Base-by-base conservation (phyloP, 805 yeast species). In the Starmera quercuum region DNA sequence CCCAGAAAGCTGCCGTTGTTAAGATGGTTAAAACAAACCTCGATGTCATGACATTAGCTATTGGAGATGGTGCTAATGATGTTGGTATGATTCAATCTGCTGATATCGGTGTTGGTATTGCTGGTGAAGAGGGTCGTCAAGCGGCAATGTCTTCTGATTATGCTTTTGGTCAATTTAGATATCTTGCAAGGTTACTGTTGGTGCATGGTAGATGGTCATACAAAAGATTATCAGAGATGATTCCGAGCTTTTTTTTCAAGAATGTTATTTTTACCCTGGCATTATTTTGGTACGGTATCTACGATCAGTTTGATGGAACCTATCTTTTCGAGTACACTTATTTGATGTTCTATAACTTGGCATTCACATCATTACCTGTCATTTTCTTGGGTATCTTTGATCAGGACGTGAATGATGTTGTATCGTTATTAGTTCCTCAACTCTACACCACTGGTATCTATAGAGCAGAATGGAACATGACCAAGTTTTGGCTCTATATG, bases 51-150 rank as follows among this genome's bases (percentile, higher is more conserved):
- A 83, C 94, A 1, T 59, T 83, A 37, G 90, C 92, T 7, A 82
- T 83, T 53, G 95, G 95, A 45, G 95, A 83, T 59, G 95, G 95
- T 35, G 78, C 92, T 15, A 83, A 83, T 53, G 95, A 83, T 61
- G 95, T 83, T 41, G 88, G 94, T 10, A 83, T 83, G 95, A 83
- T 83, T 45, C 95, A 83, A 56, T 78, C 87, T 20, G 92, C 94
- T 1, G 79, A 83, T 58, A 80, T 83, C 30, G 95, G 95, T 49
- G 83, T 83, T 36, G 95, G 95, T 61, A 83, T 83, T 52, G 88
- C 88, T 4, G 95, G 95, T 60, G 92, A 83, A 63, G 95, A 83
- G 64, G 95, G 95, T 51, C 65, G 92, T 40, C 92, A 83, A 58
- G 92, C 92, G 14, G 92, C 74, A 5, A 83, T 83, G 94, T 78